Conservation (phyloP, 129 eudicot genomes). For the Logfia minima region DNA sequence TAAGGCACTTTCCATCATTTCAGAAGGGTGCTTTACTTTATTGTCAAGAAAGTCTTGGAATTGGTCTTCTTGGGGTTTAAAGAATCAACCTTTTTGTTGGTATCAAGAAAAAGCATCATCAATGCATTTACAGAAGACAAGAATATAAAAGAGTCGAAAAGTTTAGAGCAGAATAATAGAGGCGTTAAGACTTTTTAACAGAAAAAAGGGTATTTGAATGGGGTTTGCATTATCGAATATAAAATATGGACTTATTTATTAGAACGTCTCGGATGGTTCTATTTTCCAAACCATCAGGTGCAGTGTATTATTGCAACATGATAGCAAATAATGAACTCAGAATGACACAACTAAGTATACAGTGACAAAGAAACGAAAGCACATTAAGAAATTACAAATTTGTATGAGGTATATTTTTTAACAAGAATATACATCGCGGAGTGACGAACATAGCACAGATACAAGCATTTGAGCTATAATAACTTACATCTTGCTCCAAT, state of each 20-base stretch:
- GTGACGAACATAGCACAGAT: not conserved
- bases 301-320: not conserved
- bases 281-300: not conserved
- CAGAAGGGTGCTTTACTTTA: slow-evolving; percentile 60
- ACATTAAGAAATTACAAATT: not conserved
- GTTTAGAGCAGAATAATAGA: slow-evolving; percentile 16
- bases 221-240: not conserved
- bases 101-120: slow-evolving; percentile 28
- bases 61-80: slow-evolving; percentile 23
- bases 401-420: not conserved
- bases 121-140: slow-evolving; percentile 41
- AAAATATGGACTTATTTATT: not conserved
- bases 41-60: slow-evolving; percentile 40
- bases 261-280: not conserved
- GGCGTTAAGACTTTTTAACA: not conserved
- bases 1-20: slow-evolving; percentile 43
- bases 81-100: slow-evolving; percentile 40
- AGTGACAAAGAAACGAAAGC: not conserved
- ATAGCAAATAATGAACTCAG: not conserved
- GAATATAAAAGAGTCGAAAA: slow-evolving; percentile 58
- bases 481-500: not conserved
- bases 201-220: not conserved
- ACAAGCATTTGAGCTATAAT: not conserved
- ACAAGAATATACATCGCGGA: not conserved
- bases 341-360: not conserved